A percentile compares a stretch with the other conserved stretches of the same genome.
These are phyloP conservation scores for Pleurotus tuber-regium DNA, from an alignment of 768 basidiomycete genomes.

Conservation along the genomic window DNA sequence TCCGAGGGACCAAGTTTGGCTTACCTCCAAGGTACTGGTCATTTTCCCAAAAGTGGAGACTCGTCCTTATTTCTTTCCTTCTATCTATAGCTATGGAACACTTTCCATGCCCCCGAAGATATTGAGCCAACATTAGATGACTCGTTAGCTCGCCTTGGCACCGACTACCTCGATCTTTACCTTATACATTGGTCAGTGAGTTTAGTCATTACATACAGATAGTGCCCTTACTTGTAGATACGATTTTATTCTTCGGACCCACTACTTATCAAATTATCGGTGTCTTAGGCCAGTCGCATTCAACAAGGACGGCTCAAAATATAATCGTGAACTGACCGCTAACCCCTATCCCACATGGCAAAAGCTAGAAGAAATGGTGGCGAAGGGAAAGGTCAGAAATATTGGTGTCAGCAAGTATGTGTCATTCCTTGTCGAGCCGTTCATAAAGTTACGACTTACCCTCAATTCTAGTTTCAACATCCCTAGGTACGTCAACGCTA, in stretches of 20 bases:
- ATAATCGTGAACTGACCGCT: slow-evolving; percentile 58
- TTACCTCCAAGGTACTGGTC: slow-evolving; percentile 54
- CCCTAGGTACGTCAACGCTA: slow-evolving; percentile 35
- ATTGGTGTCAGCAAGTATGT: slow-evolving; percentile 83
- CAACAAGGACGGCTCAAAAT: slow-evolving; percentile 45
- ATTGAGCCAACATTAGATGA: slow-evolving; percentile 68
- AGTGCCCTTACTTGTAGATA: too few relatives aligned
- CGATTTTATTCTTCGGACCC: background rate
- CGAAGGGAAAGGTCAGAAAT: slow-evolving; percentile 72
- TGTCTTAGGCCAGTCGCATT: slow-evolving; percentile 61
- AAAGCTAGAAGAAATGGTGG: slow-evolving; percentile 75
- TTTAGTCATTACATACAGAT: too few relatives aligned
- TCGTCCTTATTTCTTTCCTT: background rate
- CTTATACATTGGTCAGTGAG: slow-evolving; percentile 76
- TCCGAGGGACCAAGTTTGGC: slow-evolving; percentile 61
- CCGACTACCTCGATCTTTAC: slow-evolving; percentile 77
- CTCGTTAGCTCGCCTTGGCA: slow-evolving; percentile 56
- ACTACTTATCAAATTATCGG: background rate
- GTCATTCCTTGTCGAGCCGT: too few relatives aligned
- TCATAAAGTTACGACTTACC: too few relatives aligned
- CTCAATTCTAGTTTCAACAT: slow-evolving; percentile 52
- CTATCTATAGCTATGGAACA: slow-evolving; percentile 75
- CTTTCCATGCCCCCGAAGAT: slow-evolving; percentile 71
- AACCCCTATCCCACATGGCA: slow-evolving; percentile 80
- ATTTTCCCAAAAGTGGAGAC: background rate